Conservation (phyloP, 306 rosid species). For the Rosa chinensis region DNA sequence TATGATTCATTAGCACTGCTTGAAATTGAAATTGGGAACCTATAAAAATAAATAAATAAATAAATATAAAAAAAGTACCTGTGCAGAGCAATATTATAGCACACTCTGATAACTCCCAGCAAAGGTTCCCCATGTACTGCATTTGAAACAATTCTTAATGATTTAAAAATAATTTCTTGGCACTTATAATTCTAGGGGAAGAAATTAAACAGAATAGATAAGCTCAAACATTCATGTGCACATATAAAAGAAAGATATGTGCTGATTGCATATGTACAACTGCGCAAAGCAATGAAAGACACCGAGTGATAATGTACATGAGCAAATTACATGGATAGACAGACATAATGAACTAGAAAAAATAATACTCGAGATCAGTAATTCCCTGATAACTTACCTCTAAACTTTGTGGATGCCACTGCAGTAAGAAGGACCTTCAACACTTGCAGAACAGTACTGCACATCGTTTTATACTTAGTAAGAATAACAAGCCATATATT, state of each 20-base stretch:
- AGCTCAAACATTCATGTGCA: conserved; percentile 8
- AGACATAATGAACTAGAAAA: conserved; percentile 9
- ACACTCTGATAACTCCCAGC: conserved; percentile 91
- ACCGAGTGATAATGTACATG: not conserved
- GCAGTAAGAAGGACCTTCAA: conserved; percentile 98
- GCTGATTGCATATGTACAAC: conserved; percentile 4
- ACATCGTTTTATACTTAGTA: conserved; percentile 35
- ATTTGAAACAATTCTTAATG: conserved; percentile 20
- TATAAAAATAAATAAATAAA: not conserved
- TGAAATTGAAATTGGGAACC: conserved; percentile 25
- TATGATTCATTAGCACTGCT: conserved; percentile 33
- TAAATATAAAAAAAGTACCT: conserved; percentile 53
- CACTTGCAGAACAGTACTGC: conserved; percentile 98
- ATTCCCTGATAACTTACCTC: conserved; percentile 58
- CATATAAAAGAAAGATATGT: conserved; percentile 16
- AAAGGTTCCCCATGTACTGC: conserved; percentile 96
- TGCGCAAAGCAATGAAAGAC: not conserved
- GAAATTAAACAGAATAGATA: not conserved
- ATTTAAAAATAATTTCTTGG: conserved; percentile 11
- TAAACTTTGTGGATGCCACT: conserved; percentile 91
- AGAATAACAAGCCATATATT: conserved; percentile 30
- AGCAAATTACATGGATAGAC: not conserved
- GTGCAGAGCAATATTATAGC: conserved; percentile 98
- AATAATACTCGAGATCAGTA: conserved; percentile 7
- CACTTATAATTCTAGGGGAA: conserved; percentile 11